These are phyloP conservation scores for Colletotrichum sp. DNA, from an alignment of 2,329 filamentous ascomycete genomes.

Conservation along the genomic window DNA sequence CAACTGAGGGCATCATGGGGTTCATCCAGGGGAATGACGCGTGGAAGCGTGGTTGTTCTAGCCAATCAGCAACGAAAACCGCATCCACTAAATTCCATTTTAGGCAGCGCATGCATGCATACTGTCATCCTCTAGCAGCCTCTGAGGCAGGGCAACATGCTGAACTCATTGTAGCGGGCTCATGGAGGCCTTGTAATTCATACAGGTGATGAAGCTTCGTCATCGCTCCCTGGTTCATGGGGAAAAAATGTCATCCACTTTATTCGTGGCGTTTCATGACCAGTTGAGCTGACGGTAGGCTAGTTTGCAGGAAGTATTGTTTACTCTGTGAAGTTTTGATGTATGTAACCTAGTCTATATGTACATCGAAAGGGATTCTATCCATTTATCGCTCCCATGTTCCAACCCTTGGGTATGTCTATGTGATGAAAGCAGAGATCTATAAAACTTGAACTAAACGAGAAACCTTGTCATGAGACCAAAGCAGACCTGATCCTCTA, in stretches of 20 bases:
- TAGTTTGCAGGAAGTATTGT: rapidly evolving
- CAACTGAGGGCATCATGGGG: neutral
- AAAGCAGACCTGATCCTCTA: neutral
- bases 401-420: neutral
- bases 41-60: rapidly evolving
- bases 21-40: neutral
- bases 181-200: neutral
- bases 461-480: neutral
- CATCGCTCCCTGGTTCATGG: neutral
- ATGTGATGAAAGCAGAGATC: neutral
- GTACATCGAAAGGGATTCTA: neutral
- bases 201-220: neutral
- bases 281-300: neutral
- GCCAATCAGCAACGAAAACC: neutral
- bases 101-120: neutral
- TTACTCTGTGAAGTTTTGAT: neutral
- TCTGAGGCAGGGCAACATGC: neutral
- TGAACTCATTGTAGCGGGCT: rapidly evolving
- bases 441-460: neutral
- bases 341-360: neutral
- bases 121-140: neutral
- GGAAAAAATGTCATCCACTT: neutral
- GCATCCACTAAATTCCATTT: neutral
- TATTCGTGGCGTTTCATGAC: rapidly evolving
- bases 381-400: neutral